Conservation (phyloP, 2,329 filamentous ascomycete species). For the Aspergillus unguis region DNA sequence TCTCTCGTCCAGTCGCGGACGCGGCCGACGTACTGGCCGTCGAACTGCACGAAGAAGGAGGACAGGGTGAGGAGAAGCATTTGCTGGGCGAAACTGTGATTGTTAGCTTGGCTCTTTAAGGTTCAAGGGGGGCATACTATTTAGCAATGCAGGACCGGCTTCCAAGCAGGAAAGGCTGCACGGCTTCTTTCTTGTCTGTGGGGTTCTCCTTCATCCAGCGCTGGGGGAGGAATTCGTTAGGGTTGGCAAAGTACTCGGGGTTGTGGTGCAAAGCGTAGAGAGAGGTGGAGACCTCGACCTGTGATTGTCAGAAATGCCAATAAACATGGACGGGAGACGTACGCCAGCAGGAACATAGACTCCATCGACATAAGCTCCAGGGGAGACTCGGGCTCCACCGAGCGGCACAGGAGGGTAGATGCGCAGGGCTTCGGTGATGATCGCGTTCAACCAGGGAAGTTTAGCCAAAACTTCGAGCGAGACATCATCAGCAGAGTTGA, state of each 20-base stretch:
- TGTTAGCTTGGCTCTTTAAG: neutral
- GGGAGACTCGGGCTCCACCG: slow-evolving; percentile 27
- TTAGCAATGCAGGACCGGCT: slow-evolving; percentile 26
- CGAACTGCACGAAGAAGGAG: slow-evolving; percentile 25
- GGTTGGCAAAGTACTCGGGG: slow-evolving; percentile 27
- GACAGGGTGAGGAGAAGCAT: slow-evolving; percentile 25
- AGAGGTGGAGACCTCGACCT: slow-evolving; percentile 28
- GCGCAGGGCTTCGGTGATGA: slow-evolving; percentile 31
- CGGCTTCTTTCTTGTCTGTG: slow-evolving; percentile 23
- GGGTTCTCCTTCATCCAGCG: slow-evolving; percentile 29
- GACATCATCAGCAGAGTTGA: slow-evolving; percentile 19
- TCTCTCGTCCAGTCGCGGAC: slow-evolving; percentile 25
- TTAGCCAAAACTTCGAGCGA: slow-evolving; percentile 16
- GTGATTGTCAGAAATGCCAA: neutral
- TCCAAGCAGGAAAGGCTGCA: slow-evolving; percentile 26
- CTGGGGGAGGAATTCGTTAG: slow-evolving; percentile 31
- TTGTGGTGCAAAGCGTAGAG: slow-evolving; percentile 33
- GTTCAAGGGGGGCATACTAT: slow-evolving; percentile 9
- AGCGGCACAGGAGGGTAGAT: slow-evolving; percentile 31
- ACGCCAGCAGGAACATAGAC: slow-evolving; percentile 24
- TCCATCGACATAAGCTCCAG: slow-evolving; percentile 23
- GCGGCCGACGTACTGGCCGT: slow-evolving; percentile 21
- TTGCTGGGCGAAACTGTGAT: slow-evolving; percentile 21
- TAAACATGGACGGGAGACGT: slow-evolving; percentile 11
- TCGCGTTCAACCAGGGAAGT: slow-evolving; percentile 29